Base-by-base conservation (phyloP, 306 rosid genomes). In the Cucurbita pepo region DNA sequence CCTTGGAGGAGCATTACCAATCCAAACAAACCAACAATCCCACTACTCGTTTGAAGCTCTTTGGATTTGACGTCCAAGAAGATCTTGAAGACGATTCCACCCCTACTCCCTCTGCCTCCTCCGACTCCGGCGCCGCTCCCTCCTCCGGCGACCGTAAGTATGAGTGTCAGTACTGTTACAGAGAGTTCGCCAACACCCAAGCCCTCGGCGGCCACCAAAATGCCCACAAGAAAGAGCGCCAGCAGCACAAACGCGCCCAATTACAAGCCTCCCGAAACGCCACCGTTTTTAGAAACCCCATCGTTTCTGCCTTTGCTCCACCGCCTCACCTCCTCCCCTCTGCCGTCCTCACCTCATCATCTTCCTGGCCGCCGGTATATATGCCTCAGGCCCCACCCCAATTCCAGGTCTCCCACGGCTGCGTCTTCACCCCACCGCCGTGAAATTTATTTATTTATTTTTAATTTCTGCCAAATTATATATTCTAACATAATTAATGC, bases 161-260 rank as follows among this genome's bases (percentile, higher is more conserved):
- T 80, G 99, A 91, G 95, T 95, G 99, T 56, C 97, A 91, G 60
- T 95, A 95, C 80, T 95, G 99, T 64, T 88, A 85, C 74, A 69
- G 99, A 16, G 97, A 95, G 84, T 95, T 95, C 52, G 95, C 96
- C 7, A 95, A 95, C 75, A 91, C 99, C 44, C 99, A 95, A 84
- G 99, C 99, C 8, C 91, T 95, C 44, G 99, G 99, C 0, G 99
- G 99, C 5, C 99, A 95, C 82, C 99, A 95, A 40, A 95, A 95
- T 89, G 99, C 99, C 2, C 99, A 95, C 88, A 91, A 91, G 83
- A 95, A 95, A 73, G 99, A 95, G 82, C 80, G 99, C 30, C 99
- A 95, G 59, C 99, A 95, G 51, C 91, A 89, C 54, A 95, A 95
- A 73, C 87, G 99, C 0, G 97, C 97, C 1, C 99, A 95, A 77